Conservation (phyloP, 2,329 filamentous ascomycete species). For the Claviceps sp. region DNA sequence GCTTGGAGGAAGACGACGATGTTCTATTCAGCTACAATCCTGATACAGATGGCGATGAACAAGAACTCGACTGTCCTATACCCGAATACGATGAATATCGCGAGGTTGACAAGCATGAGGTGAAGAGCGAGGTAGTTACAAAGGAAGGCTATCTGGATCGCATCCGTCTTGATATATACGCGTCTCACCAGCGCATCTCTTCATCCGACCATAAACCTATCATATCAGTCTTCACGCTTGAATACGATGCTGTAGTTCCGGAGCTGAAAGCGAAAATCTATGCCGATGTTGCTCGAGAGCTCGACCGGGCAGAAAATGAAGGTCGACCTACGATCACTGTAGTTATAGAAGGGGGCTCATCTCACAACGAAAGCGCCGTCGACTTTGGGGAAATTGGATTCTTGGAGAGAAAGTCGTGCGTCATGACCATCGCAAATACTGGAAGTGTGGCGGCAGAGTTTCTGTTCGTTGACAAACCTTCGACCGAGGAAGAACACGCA, state of each 20-base stretch:
- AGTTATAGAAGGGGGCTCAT: slow-evolving; percentile 50
- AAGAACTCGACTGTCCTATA: slow-evolving; percentile 11
- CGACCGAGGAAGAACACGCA: slow-evolving; percentile 27
- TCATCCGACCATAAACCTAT: slow-evolving; percentile 96
- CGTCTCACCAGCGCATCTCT: slow-evolving; percentile 75
- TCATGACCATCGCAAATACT: slow-evolving; percentile 83
- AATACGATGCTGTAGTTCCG: slow-evolving; percentile 76
- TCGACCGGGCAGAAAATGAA: slow-evolving; percentile 89
- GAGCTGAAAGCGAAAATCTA: slow-evolving; percentile 74
- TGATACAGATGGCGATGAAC: slow-evolving; percentile 51
- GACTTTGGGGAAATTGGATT: slow-evolving; percentile 69
- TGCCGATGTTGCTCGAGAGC: slow-evolving; percentile 71
- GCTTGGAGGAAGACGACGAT: slow-evolving; percentile 68
- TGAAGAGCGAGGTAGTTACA: slow-evolving; percentile 30
- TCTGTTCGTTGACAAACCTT: slow-evolving; percentile 62
- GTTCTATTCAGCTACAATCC: slow-evolving; percentile 88
- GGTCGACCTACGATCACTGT: slow-evolving; percentile 70
- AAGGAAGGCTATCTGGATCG: slow-evolving; percentile 44
- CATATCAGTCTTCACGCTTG: slow-evolving; percentile 66
- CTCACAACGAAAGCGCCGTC: slow-evolving; percentile 41
- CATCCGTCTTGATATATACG: slow-evolving; percentile 54
- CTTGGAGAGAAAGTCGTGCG: slow-evolving; percentile 48
- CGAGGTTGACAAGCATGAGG: slow-evolving; percentile 30
- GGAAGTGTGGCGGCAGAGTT: slow-evolving; percentile 69
- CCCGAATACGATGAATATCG: slow-evolving; percentile 50